Evolutionary conservation across 371 early-diverging fungal genomes (phyloP).

Genomic region (Mortierella sp.): DNA sequence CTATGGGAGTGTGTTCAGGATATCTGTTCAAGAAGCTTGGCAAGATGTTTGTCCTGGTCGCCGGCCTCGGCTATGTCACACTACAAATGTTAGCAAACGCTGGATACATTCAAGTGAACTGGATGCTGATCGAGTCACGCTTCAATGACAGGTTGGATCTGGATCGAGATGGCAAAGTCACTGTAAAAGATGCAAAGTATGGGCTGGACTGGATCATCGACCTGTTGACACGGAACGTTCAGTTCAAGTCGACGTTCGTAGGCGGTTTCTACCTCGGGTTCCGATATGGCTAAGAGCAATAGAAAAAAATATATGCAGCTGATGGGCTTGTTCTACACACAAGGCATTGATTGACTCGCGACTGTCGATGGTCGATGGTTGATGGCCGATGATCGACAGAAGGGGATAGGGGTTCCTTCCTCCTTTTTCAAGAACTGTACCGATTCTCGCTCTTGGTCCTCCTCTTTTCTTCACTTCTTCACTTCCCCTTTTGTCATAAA

Average conservation of each 20-base stretch:
- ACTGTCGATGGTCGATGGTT: too few species aligned
- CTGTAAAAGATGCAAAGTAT: constrained; percentile 55
- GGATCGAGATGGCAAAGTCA: constrained; percentile 64
- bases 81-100: constrained; percentile 60
- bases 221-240: constrained; percentile 67
- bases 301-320: neutral
- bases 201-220: constrained; percentile 57
- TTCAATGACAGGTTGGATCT: constrained; percentile 59
- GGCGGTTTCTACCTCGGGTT: constrained; percentile 64
- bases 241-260: constrained; percentile 68
- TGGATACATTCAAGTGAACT: constrained; percentile 67
- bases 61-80: constrained; percentile 36
- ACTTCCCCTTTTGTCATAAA: too few species aligned
- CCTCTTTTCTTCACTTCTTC: too few species aligned
- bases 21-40: constrained; percentile 50
- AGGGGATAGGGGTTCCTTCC: too few species aligned
- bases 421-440: too few species aligned
- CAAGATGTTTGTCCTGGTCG: constrained; percentile 42
- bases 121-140: constrained; percentile 59
- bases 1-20: constrained; percentile 50
- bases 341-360: too few species aligned
- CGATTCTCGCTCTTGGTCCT: too few species aligned
- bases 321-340: neutral
- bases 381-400: too few species aligned
- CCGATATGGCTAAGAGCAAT: constrained; percentile 65